phyloP scores from a whole-genome alignment of 2,329 filamentous ascomycete species.

The Exophiala sideris region DNA sequence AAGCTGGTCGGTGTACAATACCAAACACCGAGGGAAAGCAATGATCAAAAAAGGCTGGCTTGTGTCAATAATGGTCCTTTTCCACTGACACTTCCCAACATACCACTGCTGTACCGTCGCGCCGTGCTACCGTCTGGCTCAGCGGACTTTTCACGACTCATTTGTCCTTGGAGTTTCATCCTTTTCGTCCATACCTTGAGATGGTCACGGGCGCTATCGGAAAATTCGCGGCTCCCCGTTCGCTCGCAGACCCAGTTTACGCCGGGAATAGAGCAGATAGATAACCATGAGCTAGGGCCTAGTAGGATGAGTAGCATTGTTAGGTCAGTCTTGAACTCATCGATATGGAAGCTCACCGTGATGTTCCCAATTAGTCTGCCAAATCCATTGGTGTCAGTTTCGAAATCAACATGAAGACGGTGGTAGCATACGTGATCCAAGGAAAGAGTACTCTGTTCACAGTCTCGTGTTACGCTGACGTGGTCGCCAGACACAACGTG shows the following conservation, averaged over 20 bases:
- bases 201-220: background rate
- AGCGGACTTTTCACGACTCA: background rate
- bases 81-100: background rate
- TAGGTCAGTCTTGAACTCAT: no score
- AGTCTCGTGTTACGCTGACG: no score
- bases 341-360: background rate
- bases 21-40: conserved; percentile 4
- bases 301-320: background rate
- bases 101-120: background rate
- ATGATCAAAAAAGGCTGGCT: conserved; percentile 9
- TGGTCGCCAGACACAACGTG: no score
- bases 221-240: background rate
- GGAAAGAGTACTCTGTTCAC: no score
- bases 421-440: no score
- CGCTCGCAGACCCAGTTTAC: background rate
- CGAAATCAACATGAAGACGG: no score
- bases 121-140: background rate
- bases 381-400: background rate
- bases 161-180: background rate
- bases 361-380: background rate
- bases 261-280: background rate
- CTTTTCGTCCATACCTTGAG: background rate
- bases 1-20: conserved; percentile 6
- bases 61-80: background rate
- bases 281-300: background rate